Evolutionary conservation across 139 green algal species (phyloP).

Genomic region (Gonium pectorale): DNA sequence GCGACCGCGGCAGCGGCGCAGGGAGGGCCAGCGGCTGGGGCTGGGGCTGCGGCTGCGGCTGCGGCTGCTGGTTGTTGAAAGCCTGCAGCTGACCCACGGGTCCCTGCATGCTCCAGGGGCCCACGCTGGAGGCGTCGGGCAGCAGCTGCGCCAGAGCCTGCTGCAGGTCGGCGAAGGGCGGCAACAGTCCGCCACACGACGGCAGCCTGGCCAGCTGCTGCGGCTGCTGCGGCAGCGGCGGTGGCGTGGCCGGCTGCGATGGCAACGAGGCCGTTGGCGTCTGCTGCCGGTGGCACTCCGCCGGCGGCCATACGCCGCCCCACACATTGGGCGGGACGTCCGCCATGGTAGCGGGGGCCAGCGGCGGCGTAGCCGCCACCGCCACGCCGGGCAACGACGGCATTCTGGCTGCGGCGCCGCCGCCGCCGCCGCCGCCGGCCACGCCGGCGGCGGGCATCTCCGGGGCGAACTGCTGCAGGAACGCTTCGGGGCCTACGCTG

Average conservation of each 20-base stretch:
- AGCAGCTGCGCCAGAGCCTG: background rate
- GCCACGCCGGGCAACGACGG: too few species aligned
- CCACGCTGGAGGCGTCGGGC: background rate
- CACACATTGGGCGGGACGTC: background rate
- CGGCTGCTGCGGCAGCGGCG: background rate
- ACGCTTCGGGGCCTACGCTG: background rate
- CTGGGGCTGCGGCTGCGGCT: background rate
- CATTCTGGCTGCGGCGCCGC: background rate
- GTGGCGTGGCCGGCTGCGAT: background rate
- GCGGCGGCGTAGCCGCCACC: too few species aligned
- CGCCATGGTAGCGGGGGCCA: background rate
- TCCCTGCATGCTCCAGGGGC: conserved; percentile 20
- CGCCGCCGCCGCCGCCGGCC: background rate
- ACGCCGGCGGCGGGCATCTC: background rate
- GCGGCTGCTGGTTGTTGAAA: conserved; percentile 31
- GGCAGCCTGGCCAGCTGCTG: too few species aligned
- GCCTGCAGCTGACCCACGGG: conserved; percentile 4
- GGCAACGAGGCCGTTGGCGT: too few species aligned
- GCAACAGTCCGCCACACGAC: too few species aligned
- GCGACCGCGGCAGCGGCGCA: background rate
- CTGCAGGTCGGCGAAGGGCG: background rate
- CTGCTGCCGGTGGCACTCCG: too few species aligned
- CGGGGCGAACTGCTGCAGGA: background rate
- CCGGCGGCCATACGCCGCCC: too few species aligned
- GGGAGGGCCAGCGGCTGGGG: background rate